Base-by-base conservation (phyloP, 805 yeast species). In the Metschnikowia kunwiensis region DNA sequence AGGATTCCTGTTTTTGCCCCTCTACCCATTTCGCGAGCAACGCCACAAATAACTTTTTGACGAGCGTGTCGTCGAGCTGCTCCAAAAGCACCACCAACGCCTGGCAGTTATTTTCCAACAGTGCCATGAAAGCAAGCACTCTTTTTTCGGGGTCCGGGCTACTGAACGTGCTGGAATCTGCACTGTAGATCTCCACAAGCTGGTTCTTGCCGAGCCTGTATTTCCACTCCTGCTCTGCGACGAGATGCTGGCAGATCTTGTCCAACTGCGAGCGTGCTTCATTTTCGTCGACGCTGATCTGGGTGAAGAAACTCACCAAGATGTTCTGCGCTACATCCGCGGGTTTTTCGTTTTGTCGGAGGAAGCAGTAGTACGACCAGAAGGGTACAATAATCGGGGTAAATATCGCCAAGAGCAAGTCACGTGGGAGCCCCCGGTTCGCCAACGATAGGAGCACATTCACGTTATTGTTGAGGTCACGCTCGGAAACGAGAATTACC, bases 381-480 rank as follows among this genome's bases (percentile, higher is more conserved):
- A 62, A 15, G 45, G 62, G 30, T 39, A 49, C 18, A 2, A 65
- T 10, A 15, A 68, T 54, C 1, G 72, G 72, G 15, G 49, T 43
- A 27, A 68, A 45, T 2, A 60, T 26, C 7, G 47, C 49, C 19
- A 27, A 27, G 18, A 55, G 37, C 8, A 68, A 46, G 4, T 58
- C 64, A 0, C 49, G 32, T 3, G 54, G 39, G 5, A 62, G 40
- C 5, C 58, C 53, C 28, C 59, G 55, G 47, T 77, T 77, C 0
- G 81, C 61, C 7, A 86, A 48, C 0, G 91, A 78, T 1, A 82
- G 56, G n/a, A 82, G 46, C 0, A 82, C 86, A 54, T 82, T 82
- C 15, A 84, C 63, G 4, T 68, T 64, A 54, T 82, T 80, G 48
- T 83, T 82, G 13, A 84, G 54, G 4, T 70, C 68, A 13, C 67